These are phyloP conservation scores for Carex kokanica DNA, from an alignment of 176 grass and related monocot genomes.

Conservation along the genomic window DNA sequence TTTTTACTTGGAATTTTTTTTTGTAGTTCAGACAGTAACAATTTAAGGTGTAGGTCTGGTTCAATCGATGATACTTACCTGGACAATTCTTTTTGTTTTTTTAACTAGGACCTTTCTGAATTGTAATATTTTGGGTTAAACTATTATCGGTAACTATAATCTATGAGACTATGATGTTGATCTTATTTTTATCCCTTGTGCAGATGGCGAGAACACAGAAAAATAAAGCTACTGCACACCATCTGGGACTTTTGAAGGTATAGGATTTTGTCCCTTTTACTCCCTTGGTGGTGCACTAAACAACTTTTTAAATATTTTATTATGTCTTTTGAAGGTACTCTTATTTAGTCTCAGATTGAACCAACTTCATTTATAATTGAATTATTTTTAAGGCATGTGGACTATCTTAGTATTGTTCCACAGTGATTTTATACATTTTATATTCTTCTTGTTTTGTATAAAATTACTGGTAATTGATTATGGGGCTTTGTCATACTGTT, in stretches of 20 bases:
- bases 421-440: background rate
- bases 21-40: background rate
- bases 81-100: background rate
- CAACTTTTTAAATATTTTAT: background rate
- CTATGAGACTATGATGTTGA: background rate
- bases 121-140: background rate
- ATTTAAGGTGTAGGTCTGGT: background rate
- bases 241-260: conserved; percentile 97
- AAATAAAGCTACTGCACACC: conserved; percentile 96
- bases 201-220: conserved; percentile 97
- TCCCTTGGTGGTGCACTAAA: background rate
- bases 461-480: background rate
- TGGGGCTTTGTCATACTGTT: background rate
- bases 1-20: background rate
- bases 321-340: background rate
- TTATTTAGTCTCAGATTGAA: background rate
- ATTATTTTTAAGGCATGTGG: background rate
- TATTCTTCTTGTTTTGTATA: too few relatives aligned
- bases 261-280: background rate
- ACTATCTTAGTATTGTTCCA: background rate
- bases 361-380: background rate
- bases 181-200: background rate
- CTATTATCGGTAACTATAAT: background rate
- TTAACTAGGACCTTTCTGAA: background rate
- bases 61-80: background rate